Percentiles rank a stretch among this genome's conserved stretches.
Evolutionary conservation across 176 grass and related monocot genomes (phyloP).

Genomic region (Oropetium thomaeum): DNA sequence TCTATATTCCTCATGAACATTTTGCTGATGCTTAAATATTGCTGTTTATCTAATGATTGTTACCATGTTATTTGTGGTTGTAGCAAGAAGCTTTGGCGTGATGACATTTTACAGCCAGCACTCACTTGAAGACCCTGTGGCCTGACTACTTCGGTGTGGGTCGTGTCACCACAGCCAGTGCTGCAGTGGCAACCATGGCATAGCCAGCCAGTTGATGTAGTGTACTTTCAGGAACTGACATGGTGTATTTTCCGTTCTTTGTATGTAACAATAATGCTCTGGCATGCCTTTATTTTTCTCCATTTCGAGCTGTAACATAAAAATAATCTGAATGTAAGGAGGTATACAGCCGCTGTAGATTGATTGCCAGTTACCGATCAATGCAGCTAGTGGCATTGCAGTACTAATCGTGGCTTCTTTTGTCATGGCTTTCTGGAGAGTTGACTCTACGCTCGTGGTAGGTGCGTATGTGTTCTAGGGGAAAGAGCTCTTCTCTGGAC

Average conservation of each 20-base stretch:
- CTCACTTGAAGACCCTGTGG: constrained; percentile 27
- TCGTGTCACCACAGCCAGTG: constrained; percentile 20
- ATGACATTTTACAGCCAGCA: constrained; percentile 20
- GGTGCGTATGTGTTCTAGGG: not conserved
- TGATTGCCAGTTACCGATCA: constrained; percentile 15
- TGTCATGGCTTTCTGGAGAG: not conserved
- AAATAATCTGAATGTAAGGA: constrained; percentile 42
- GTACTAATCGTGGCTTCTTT: not conserved
- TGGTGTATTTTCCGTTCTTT: constrained; percentile 32
- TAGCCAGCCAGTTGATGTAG: constrained; percentile 35
- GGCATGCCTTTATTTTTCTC: constrained; percentile 5
- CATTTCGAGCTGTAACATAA: constrained; percentile 35
- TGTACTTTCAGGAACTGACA: constrained; percentile 39
- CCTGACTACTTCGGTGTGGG: constrained; percentile 45
- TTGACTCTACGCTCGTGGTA: not conserved
- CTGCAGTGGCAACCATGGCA: constrained; percentile 8
- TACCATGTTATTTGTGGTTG: not conserved
- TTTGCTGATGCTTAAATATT: not conserved
- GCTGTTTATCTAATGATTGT: not conserved
- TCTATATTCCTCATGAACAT: not conserved
- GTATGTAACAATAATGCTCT: constrained; percentile 43
- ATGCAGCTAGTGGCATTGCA: constrained; percentile 2
- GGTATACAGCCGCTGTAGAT: constrained; percentile 36
- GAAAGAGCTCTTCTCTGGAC: not conserved
- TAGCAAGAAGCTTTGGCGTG: constrained; percentile 34